Base-by-base conservation (phyloP, 2,329 filamentous ascomycete genomes). In the Hansfordia pulvinata region DNA sequence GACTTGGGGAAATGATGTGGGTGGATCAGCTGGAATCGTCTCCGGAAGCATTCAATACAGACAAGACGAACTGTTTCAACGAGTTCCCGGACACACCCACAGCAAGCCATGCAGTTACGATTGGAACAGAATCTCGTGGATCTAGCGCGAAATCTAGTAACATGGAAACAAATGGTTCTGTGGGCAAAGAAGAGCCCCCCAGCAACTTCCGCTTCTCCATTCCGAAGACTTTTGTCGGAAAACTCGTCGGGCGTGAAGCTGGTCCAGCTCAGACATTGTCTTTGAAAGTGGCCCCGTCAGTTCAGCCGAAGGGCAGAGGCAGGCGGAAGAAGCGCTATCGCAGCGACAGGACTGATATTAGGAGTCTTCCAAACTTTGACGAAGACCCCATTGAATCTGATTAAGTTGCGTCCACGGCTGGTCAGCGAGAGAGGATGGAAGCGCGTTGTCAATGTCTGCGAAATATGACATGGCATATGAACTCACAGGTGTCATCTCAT, bases 341-440 rank as follows among this genome's bases (percentile, higher is more conserved):
- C 14, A 41, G 44, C 26, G 42, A 39, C n/a, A 43, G 43, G 23
- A 32, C 39, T n/a, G 30, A 42, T 33, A 47, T 47, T 31, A 39
- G 44, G 28, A 22, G 28, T n/a, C 32, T 47, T 10, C 43, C 44
- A 5, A 35, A 40, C 29, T 44, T 44, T 29, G 31, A 44, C 9
- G 43, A 35, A 4, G 44, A 47, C 26, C 44, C 43, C 15, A 47
- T 46, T 19, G 43, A 47, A 29, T 35, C 19, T 34, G 33, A 15
- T 30, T 32, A 7, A 21, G 29, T 20, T 35, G 20, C 28, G 14
- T 10, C 10, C 12, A 24, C n/a, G 16, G 16, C 10, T 5, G 14
- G n/a, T 22, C 19, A 12, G n/a, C 15, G 10, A n/a, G 15, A 17
- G 12, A 23, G 21, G 21, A 6, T 4, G 4, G 6, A 13, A 23